Conservation (phyloP, 2,329 filamentous ascomycete species). For the Aureobasidium sp. region DNA sequence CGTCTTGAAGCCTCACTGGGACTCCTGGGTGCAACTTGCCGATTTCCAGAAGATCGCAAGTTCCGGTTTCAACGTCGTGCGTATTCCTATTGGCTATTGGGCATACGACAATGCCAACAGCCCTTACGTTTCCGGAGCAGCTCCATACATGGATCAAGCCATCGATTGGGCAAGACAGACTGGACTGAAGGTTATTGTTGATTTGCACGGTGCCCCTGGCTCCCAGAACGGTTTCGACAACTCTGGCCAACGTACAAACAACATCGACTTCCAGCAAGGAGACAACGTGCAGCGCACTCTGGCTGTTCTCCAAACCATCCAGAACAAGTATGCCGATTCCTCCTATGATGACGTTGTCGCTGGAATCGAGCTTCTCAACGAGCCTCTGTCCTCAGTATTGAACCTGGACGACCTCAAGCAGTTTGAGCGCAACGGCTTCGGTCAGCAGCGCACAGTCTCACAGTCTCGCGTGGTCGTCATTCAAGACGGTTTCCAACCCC, state of each 20-base stretch:
- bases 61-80: constrained; percentile 50
- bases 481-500: constrained; percentile 47
- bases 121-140: constrained; percentile 45
- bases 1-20: constrained; percentile 42
- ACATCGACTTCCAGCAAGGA: constrained; percentile 38
- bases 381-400: constrained; percentile 43
- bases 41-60: constrained; percentile 50
- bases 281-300: constrained; percentile 44
- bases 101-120: constrained; percentile 44
- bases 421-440: constrained; percentile 49
- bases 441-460: constrained; percentile 26
- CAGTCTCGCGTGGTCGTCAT: constrained; percentile 42
- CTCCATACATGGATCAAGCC: constrained; percentile 46
- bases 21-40: constrained; percentile 39
- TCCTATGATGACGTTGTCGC: constrained; percentile 51
- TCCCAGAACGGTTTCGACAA: constrained; percentile 57
- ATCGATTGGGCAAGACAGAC: constrained; percentile 48
- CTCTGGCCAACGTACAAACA: constrained; percentile 42
- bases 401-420: constrained; percentile 38
- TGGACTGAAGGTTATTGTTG: constrained; percentile 50
- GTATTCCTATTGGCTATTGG: constrained; percentile 54
- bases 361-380: constrained; percentile 50
- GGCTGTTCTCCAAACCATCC: constrained; percentile 48
- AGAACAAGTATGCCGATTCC: constrained; percentile 46
- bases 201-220: constrained; percentile 48